These are phyloP conservation scores for Camellia oleifera DNA, from an alignment of 179 eudicot species.

Conservation along the genomic window DNA sequence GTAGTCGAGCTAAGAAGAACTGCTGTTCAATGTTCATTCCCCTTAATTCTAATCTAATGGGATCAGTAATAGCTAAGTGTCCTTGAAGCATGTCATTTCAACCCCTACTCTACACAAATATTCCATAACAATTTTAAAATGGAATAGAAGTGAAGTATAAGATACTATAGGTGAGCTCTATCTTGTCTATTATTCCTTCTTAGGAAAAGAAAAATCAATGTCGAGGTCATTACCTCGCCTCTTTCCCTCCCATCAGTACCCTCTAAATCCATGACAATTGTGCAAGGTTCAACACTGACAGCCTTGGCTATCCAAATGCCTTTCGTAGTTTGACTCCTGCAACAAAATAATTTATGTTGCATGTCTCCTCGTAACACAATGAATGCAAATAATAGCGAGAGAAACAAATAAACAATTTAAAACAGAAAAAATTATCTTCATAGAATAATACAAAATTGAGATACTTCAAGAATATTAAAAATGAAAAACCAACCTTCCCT, in stretches of 20 bases:
- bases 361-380: not conserved
- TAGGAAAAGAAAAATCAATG: not conserved
- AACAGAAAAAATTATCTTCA: not conserved
- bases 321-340: slow-evolving; percentile 43
- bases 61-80: not conserved
- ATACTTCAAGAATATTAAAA: not conserved
- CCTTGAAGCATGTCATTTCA: not conserved
- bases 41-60: not conserved
- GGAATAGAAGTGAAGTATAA: not conserved
- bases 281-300: slow-evolving; percentile 63
- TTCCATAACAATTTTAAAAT: not conserved
- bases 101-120: not conserved
- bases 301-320: slow-evolving; percentile 74
- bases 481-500: slow-evolving; percentile 29
- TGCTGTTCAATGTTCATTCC: not conserved
- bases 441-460: not conserved
- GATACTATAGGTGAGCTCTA: not conserved
- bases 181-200: not conserved
- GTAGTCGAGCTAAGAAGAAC: not conserved
- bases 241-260: slow-evolving; percentile 84
- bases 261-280: slow-evolving; percentile 80
- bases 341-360: not conserved
- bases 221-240: slow-evolving; percentile 52
- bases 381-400: slow-evolving; percentile 4
- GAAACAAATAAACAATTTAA: not conserved